Evolutionary conservation across 169 alveolate species (phyloP).

Genomic region (Plasmodium malariae): DNA sequence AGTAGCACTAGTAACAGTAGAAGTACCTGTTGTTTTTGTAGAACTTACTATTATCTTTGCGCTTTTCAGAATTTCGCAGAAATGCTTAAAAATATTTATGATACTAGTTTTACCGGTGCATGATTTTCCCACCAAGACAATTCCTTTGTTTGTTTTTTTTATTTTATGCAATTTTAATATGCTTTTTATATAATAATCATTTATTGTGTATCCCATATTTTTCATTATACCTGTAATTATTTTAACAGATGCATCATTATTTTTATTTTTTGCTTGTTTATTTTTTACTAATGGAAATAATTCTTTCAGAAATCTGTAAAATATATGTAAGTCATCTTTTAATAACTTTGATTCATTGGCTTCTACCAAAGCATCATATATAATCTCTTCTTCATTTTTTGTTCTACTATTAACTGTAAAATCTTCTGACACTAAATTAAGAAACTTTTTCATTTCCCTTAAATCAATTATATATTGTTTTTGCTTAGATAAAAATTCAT

Average conservation of each 20-base stretch:
- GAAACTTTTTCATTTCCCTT: constrained; percentile 95
- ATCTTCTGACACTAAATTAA: constrained; percentile 82
- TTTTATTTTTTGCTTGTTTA: constrained; percentile 41
- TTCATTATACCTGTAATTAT: constrained; percentile 65
- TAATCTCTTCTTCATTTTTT: constrained; percentile 74
- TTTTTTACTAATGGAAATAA: constrained; percentile 59
- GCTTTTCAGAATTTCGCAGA: constrained; percentile 43
- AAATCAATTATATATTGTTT: constrained; percentile 98
- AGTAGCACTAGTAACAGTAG: background rate
- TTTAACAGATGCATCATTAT: constrained; percentile 39
- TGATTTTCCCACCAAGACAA: constrained; percentile 68
- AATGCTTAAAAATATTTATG: constrained; percentile 56
- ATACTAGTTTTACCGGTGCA: constrained; percentile 76
- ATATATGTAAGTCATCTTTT: constrained; percentile 68
- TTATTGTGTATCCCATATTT: constrained; percentile 72
- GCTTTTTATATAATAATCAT: constrained; percentile 69
- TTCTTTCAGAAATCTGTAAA: constrained; percentile 62
- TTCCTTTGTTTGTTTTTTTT: constrained; percentile 75
- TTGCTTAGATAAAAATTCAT: constrained; percentile 93
- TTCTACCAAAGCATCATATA: constrained; percentile 67
- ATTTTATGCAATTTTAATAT: constrained; percentile 68
- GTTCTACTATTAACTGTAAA: constrained; percentile 33
- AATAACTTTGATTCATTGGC: constrained; percentile 68
- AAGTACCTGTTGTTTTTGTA: too few relatives aligned
- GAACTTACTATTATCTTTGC: background rate